A percentile compares a stretch with the other conserved stretches of the same genome.
phyloP scores from a whole-genome alignment of 371 early-diverging fungal genomes.

The Rhizomucor pusillus region DNA sequence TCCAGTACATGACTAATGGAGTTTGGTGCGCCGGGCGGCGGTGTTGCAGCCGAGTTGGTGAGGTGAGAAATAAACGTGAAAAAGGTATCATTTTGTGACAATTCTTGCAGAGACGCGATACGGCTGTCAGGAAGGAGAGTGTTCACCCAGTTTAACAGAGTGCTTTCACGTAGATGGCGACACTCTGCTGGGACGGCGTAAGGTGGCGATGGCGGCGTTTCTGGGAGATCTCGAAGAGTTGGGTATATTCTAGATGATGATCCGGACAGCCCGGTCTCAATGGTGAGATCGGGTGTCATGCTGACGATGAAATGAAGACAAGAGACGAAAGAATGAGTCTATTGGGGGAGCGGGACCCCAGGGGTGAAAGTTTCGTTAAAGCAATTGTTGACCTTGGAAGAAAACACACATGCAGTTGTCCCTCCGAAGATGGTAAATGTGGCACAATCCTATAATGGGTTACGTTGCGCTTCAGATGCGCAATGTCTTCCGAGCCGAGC shows the following conservation, averaged over 20 bases:
- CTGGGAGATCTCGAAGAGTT: constrained; percentile 1
- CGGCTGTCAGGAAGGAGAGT: neutral
- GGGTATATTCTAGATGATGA: constrained; percentile 10
- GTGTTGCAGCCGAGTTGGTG: neutral
- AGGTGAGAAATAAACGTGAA: neutral
- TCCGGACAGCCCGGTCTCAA: constrained; percentile 6
- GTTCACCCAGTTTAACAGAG: constrained; percentile 15
- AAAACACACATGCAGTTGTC: constrained; percentile 7
- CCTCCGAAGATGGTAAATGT: constrained; percentile 6
- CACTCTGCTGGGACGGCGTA: constrained; percentile 7
- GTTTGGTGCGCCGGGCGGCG: neutral
- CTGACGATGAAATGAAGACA: neutral
- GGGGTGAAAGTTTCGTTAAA: constrained; percentile 5
- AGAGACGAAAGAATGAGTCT: constrained; percentile 2
- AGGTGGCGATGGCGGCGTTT: constrained; percentile 14
- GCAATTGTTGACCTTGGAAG: neutral
- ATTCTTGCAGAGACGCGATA: constrained; percentile 5
- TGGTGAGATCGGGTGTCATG: constrained; percentile 15
- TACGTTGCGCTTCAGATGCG: neutral
- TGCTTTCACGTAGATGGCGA: constrained; percentile 17
- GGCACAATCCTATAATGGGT: constrained; percentile 8
- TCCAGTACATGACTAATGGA: neutral
- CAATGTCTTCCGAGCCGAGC: constrained; percentile 1
- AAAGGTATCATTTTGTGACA: constrained; percentile 4
- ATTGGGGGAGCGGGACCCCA: constrained; percentile 1